Base-by-base conservation (phyloP, 23 red algal genomes). In the Gracilaria domingensis region DNA sequence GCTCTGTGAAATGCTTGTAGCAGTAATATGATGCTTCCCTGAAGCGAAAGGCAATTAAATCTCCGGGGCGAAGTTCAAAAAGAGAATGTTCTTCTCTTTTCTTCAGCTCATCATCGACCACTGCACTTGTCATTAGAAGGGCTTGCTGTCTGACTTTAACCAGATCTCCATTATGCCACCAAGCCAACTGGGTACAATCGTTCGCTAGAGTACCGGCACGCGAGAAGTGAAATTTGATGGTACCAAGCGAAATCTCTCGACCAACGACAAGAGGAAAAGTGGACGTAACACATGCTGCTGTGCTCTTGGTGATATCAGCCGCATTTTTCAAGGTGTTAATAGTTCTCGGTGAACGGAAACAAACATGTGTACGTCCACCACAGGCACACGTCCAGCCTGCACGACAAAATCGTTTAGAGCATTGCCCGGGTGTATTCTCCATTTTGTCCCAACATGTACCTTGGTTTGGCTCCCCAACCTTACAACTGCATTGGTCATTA, bases 291-390 rank as follows among this genome's bases (percentile, higher is more conserved):
- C 89, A 84, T 0, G 40, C 79, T 7, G 87, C 87, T 59, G 65
- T 60, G 33, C 58, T 44, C 33, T 83, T 58, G 11, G 62, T 37
- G 48, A 74, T 66, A 60, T 92, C 89, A 5, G 62, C 62, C 5
- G 49, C 59, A 64, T 83, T 84, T 12, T 92, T 76, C 42, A 84
- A 44, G 16, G 69, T 65, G 25, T 61, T 75, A 20, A 84, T 38
- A 17, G 45, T 35, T 59, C 79, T 73, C 6, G 29, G 65, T 36
- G 61, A 29, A 33, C 69, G 61, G 57, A 77, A 83, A 57, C 89
- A 92, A 39, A 92, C 89, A 65, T 92, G 79, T 39, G 89, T 92
- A 82, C 89, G 89, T n/a, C 89, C 89, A 20, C 77, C 89, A 83
- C 89, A 92, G 0, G 89, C 80, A 48, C 89, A 92, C 25, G 89